Conservation (phyloP, 169 alveolate genomes). For the Neospora caninum region DNA sequence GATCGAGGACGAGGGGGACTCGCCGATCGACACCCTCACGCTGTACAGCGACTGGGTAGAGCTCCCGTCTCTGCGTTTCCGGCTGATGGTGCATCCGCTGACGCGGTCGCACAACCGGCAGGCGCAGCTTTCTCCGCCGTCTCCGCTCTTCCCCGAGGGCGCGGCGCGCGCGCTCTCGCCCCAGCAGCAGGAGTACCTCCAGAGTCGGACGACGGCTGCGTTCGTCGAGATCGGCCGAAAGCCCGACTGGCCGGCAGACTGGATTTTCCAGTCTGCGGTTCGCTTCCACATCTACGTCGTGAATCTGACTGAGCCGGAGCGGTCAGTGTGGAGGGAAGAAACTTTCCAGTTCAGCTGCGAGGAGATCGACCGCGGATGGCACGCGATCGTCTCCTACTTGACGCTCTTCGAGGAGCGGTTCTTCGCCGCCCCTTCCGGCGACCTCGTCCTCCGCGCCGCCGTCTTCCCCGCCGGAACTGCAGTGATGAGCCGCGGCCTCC, state of each 20-base stretch:
- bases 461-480: constrained; percentile 43
- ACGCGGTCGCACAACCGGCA: constrained; percentile 9
- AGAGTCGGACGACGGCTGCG: constrained; percentile 26
- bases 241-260: constrained; percentile 54
- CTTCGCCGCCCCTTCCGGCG: constrained; percentile 30
- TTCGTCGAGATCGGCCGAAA: constrained; percentile 53
- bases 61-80: constrained; percentile 49
- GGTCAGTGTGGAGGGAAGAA: constrained; percentile 66
- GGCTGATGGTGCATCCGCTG: constrained; percentile 60
- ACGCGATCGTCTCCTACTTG: constrained; percentile 70
- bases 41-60: constrained; percentile 56
- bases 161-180: constrained; percentile 4
- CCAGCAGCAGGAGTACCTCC: constrained; percentile 13
- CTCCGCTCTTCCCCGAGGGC: not conserved
- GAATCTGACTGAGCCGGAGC: constrained; percentile 19
- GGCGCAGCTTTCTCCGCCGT: not conserved
- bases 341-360: constrained; percentile 78
- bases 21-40: constrained; percentile 10
- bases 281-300: constrained; percentile 55
- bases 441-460: constrained; percentile 33
- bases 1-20: not conserved
- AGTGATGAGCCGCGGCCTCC: constrained; percentile 20
- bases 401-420: constrained; percentile 38
- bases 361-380: constrained; percentile 88
- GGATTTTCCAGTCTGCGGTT: constrained; percentile 41